Evolutionary conservation across 345 rosid genomes (phyloP).

Genomic region (Aquilaria malaccensis): DNA sequence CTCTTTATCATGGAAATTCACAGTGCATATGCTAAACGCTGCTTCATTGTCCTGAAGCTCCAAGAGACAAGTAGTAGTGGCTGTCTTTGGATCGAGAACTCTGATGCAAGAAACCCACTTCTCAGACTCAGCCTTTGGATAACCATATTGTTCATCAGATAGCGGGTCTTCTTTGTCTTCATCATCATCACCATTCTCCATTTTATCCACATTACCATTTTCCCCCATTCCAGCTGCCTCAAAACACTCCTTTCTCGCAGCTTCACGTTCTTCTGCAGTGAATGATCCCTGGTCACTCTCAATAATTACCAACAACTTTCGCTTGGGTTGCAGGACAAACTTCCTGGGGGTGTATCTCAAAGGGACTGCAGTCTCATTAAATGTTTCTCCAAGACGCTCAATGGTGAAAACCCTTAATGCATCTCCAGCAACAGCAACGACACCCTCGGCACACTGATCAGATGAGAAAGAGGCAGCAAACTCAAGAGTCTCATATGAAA

Average conservation of each 20-base stretch:
- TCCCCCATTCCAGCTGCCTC: slow-evolving; percentile 80
- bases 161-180: slow-evolving; percentile 82
- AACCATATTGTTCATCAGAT: slow-evolving; percentile 96
- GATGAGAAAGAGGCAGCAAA: slow-evolving; percentile 96
- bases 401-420: slow-evolving; percentile 92
- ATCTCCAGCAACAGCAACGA: slow-evolving; percentile 92
- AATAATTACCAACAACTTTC: slow-evolving; percentile 70
- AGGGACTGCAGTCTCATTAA: slow-evolving; percentile 86
- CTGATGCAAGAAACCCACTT: slow-evolving; percentile 98
- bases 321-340: slow-evolving; percentile 77
- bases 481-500: slow-evolving; percentile 93
- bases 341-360: slow-evolving; percentile 95
- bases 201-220: slow-evolving; percentile 57
- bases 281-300: slow-evolving; percentile 98
- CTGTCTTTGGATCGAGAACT: slow-evolving; percentile 82
- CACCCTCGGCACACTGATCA: slow-evolving; percentile 99
- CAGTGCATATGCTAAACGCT: slow-evolving; percentile 87
- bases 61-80: slow-evolving; percentile 75
- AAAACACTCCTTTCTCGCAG: slow-evolving; percentile 82
- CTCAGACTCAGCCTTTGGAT: slow-evolving; percentile 88
- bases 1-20: slow-evolving; percentile 95
- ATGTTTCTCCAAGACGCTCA: slow-evolving; percentile 93
- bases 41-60: slow-evolving; percentile 99
- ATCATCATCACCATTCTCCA: slow-evolving; percentile 79
- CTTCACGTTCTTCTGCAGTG: slow-evolving; percentile 95